These are phyloP conservation scores for Protostelium mycophagum DNA, from an alignment of 78 protist genomes.

Conservation along the genomic window DNA sequence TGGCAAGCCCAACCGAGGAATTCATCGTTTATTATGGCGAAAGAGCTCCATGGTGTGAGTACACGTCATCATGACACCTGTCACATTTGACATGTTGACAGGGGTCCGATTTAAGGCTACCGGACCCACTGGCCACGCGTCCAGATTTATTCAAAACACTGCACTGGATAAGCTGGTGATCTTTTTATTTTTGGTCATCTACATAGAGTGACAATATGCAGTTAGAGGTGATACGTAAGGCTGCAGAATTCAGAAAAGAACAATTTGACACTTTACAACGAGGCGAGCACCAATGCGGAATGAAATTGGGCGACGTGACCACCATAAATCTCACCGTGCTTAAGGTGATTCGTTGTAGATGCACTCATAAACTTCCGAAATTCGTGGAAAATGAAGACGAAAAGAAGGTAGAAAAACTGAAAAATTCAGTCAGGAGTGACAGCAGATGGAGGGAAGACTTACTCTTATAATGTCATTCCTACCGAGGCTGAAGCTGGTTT, in stretches of 20 bases:
- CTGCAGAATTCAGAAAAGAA: constrained; percentile 51
- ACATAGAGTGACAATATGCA: background rate
- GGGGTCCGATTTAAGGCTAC: constrained; percentile 57
- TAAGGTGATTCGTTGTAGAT: too few species aligned
- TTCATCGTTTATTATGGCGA: constrained; percentile 82
- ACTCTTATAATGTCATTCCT: constrained; percentile 76
- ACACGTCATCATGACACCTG: background rate
- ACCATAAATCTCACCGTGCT: constrained; percentile 77
- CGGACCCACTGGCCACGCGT: constrained; percentile 85
- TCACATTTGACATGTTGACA: background rate
- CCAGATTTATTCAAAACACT: constrained; percentile 66
- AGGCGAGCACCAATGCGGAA: constrained; percentile 41
- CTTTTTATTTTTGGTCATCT: background rate
- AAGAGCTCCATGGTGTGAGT: constrained; percentile 66
- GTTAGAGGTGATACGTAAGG: constrained; percentile 40
- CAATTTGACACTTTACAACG: constrained; percentile 38
- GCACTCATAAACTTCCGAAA: too few species aligned
- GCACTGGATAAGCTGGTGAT: constrained; percentile 45
- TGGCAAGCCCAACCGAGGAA: constrained; percentile 59
- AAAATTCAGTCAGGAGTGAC: constrained; percentile 41
- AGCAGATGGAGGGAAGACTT: constrained; percentile 25
- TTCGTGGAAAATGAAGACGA: too few species aligned
- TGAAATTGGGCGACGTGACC: constrained; percentile 76
- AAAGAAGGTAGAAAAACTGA: background rate
- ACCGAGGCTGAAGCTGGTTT: constrained; percentile 67